Evolutionary conservation across 2,329 filamentous ascomycete species (phyloP), one percentile per base, ranked within the genome.

Genomic region (Zymoseptoria passerinii): DNA sequence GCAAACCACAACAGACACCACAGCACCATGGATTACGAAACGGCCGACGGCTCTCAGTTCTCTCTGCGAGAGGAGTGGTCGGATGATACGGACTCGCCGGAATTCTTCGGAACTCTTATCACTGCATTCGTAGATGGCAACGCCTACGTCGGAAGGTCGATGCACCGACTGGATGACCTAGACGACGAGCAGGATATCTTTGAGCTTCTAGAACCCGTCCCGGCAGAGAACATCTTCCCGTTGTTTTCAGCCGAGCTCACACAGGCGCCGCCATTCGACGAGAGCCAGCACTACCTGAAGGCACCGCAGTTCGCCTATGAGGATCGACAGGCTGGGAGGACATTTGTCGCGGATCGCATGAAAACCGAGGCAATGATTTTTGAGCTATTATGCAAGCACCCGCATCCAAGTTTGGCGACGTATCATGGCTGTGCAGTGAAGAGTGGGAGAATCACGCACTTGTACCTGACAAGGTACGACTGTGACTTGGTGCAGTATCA

Each of bases 341-440:
- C 67, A 6, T 68, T 70, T 52, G 58, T 71, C n/a, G 67, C 70
- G 2, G 65, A 67, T 35, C 61, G 67, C 50, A 53, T 72, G 18
- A 52, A 67, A 29, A 60, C 62, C 51, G 70, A 72, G 60, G 67
- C 66, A 1, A 53, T 54, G 28, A 58, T 67, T 1, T 63, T 70
- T 4, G 67, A 72, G 56, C 54, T 56, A 18, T 53, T 72, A 9
- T 53, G 59, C 50, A 54, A 61, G 55, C 60, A 68, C 50, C 66
- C 62, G n/a, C 68, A 72, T 63, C 65, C 65, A 3, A 70, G 66
- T 40, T 57, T 72, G 35, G 63, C 67, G 27, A 59, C n/a, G 27
- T 72, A 70, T 58, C 62, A 66, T 52, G 70, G 70, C 9, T 71
- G 66, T 35, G 66, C 68, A 3, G 53, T 68, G 9, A 64, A 66